Evolutionary conservation across 352 stramenopile species (phyloP).

Genomic region (Phytophthora kernoviae): DNA sequence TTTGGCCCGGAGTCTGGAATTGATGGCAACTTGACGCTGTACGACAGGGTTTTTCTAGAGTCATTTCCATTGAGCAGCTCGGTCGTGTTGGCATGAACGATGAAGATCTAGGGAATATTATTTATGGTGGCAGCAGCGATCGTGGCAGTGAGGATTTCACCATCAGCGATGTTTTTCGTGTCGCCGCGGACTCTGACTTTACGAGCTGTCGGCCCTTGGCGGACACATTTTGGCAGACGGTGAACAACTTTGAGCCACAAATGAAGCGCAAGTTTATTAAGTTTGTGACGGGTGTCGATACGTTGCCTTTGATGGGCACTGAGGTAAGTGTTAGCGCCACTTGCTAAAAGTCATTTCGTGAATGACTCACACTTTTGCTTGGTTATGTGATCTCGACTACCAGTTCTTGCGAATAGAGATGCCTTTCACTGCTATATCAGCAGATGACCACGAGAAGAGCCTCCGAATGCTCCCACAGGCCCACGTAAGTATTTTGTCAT

Average conservation of each 20-base stretch:
- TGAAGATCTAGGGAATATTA: slow-evolving; percentile 39
- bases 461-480: slow-evolving; percentile 74
- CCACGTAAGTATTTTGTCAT: slow-evolving; percentile 59
- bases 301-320: slow-evolving; percentile 58
- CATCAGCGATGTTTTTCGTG: slow-evolving; percentile 53
- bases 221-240: slow-evolving; percentile 53
- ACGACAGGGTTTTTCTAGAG: slow-evolving; percentile 45
- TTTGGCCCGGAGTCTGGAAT: slow-evolving; percentile 51
- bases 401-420: slow-evolving; percentile 84
- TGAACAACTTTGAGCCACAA: slow-evolving; percentile 53
- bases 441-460: slow-evolving; percentile 44
- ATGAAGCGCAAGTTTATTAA: slow-evolving; percentile 74
- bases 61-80: slow-evolving; percentile 40
- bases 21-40: slow-evolving; percentile 57
- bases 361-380: slow-evolving; percentile 3
- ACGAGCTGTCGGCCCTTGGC: slow-evolving; percentile 41
- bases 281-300: slow-evolving; percentile 78
- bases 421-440: slow-evolving; percentile 57
- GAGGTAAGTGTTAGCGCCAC: slow-evolving; percentile 66
- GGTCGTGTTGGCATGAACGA: slow-evolving; percentile 21
- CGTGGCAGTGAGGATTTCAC: slow-evolving; percentile 36
- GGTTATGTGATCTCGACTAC: background rate
- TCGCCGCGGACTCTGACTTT: slow-evolving; percentile 67
- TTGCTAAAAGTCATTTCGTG: background rate
- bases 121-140: slow-evolving; percentile 31